phyloP scores from a whole-genome alignment of 1,139 yeast species.

The Taphrina flavorubra region DNA sequence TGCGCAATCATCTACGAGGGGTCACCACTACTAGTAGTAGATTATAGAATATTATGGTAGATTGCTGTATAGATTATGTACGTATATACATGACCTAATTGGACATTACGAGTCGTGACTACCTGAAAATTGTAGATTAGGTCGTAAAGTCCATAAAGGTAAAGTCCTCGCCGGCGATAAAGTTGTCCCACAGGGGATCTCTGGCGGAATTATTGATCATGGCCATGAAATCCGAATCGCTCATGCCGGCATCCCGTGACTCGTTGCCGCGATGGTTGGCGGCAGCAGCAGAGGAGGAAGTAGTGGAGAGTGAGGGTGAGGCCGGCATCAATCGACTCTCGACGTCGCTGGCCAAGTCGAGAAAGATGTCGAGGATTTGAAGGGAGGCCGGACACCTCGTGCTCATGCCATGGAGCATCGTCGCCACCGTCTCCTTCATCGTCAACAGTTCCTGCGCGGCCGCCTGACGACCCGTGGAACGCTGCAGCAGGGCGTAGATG shows the following conservation, averaged over 20 bases:
- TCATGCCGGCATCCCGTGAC: conserved; percentile 1
- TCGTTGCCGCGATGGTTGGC: too few relatives aligned
- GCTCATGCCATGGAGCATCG: conserved; percentile 33
- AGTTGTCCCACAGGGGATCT: conserved; percentile 27
- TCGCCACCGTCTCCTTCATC: conserved; percentile 23
- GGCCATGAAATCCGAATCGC: conserved; percentile 20
- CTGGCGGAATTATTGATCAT: conserved; percentile 21
- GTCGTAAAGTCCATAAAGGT: conserved; percentile 23
- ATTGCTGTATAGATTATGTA: background rate
- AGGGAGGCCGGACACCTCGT: conserved; percentile 37
- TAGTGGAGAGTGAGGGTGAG: background rate
- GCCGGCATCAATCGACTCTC: conserved; percentile 10
- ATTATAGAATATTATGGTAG: background rate
- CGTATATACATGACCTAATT: background rate
- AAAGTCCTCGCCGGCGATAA: conserved; percentile 35
- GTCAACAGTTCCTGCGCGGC: conserved; percentile 2
- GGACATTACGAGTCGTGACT: too few relatives aligned
- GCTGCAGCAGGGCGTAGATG: conserved; percentile 32
- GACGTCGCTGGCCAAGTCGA: conserved; percentile 23
- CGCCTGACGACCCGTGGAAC: background rate
- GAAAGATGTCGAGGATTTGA: conserved; percentile 26
- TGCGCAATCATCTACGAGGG: background rate
- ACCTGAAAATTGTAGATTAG: background rate
- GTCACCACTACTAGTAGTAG: background rate
- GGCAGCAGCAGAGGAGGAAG: too few relatives aligned